These are phyloP conservation scores for Aspergillus sparsus DNA, from an alignment of 495 filamentous ascomycete genomes.

Conservation along the genomic window DNA sequence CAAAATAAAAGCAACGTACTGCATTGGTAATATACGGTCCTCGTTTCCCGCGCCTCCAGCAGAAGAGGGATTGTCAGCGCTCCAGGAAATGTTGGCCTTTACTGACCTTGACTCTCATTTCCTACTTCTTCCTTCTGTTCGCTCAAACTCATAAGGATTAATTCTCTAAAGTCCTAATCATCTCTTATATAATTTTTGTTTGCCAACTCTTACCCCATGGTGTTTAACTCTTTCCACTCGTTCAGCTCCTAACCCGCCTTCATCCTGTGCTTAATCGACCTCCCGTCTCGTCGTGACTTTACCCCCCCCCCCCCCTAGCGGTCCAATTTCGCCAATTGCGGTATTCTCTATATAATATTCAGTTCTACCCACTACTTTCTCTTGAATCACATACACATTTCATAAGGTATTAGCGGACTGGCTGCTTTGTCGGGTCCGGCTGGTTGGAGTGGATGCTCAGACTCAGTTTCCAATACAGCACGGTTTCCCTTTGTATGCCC, in stretches of 20 bases:
- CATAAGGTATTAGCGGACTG: slow-evolving; percentile 20
- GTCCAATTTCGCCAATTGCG: neutral
- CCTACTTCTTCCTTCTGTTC: slow-evolving; percentile 23
- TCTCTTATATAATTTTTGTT: slow-evolving; percentile 19
- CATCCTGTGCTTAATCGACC: slow-evolving; percentile 15
- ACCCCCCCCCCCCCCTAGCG: neutral
- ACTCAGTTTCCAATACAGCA: slow-evolving; percentile 18
- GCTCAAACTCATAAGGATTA: slow-evolving; percentile 12
- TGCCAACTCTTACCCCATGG: slow-evolving; percentile 30
- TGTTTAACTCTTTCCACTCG: slow-evolving; percentile 21
- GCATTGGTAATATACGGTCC: slow-evolving; percentile 19
- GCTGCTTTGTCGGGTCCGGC: slow-evolving; percentile 29
- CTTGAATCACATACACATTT: neutral
- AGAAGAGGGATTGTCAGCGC: slow-evolving; percentile 16
- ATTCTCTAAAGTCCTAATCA: slow-evolving; percentile 10
- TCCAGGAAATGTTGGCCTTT: slow-evolving; percentile 17
- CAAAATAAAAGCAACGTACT: slow-evolving; percentile 8
- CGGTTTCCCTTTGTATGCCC: slow-evolving; percentile 32
- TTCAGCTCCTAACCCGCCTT: slow-evolving; percentile 19
- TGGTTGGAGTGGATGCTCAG: slow-evolving; percentile 36
- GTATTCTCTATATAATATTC: slow-evolving; percentile 2
- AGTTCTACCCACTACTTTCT: neutral
- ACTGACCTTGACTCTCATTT: slow-evolving; percentile 21
- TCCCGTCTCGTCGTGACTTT: slow-evolving; percentile 4
- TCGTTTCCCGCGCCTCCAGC: slow-evolving; percentile 17